Evolutionary conservation across 73 alveolate species (phyloP), one percentile per base, ranked within the genome.

Genomic region (Tetrahymena borealis): DNA sequence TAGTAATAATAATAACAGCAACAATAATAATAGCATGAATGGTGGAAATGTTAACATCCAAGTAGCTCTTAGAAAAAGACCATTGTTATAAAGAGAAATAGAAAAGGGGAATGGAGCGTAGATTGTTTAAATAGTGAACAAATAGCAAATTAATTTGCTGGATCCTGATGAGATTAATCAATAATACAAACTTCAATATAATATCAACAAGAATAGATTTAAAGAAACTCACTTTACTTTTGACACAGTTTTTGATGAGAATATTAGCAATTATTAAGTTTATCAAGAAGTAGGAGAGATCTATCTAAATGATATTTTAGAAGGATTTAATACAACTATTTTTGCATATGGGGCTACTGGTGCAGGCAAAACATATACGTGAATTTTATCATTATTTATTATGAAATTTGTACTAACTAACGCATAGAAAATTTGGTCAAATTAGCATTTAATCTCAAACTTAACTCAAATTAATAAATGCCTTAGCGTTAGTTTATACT

Each of bases 311-410:
- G 99, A 99, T 18, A 98, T 98, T 1, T 94, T 98, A n/a, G 97
- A 98, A 79, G 99, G 99, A 3, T 99, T 94, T 91, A 99, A 99
- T 96, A 98, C 99, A 11, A 98, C 99, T 15, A 99, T 99, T 1
- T 99, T 99, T 95, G 99, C 99, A 1, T 99, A 98, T 96, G 99
- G 99, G 5, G 99, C 99, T 1, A 99, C 99, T 3, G 99, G 99
- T 28, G 99, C 99, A 42, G 99, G 99, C 41, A 99, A 99, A 96
- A 98, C 99, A 40, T 98, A 97, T 96, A 98, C 99, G 94, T 95
- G 94, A 78, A 36, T 24, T 2, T 60, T 60, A n/a, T n/a, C n/a
- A n/a, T n/a, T n/a, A n/a, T n/a, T n/a, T n/a, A n/a, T n/a, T n/a
- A n/a, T n/a, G n/a, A n/a, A n/a, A n/a, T n/a, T n/a, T n/a, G n/a